These are phyloP conservation scores for Biscutella laevigata DNA, from an alignment of 441 rosid genomes.

Conservation along the genomic window DNA sequence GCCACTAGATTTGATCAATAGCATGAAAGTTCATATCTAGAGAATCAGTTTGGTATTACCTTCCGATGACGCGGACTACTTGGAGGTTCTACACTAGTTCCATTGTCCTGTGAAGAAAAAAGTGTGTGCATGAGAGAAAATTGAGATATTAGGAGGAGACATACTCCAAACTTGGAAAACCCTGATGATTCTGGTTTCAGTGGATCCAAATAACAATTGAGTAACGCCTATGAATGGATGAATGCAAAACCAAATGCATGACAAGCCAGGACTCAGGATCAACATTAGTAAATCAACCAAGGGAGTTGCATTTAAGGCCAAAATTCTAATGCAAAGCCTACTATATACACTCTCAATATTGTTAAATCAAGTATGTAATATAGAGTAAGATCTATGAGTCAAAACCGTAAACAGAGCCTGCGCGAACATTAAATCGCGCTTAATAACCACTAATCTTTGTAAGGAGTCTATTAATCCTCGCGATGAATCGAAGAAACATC, in stretches of 20 bases:
- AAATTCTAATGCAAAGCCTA: neutral
- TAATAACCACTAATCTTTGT: neutral
- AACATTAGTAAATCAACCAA: neutral
- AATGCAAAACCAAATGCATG: neutral
- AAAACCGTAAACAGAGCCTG: neutral
- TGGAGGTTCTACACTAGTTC: constrained; percentile 24
- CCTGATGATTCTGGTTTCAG: neutral
- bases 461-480: no score
- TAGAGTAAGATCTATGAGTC: neutral
- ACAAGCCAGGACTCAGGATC: neutral
- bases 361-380: constrained; percentile 2
- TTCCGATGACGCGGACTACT: constrained; percentile 40
- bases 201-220: neutral
- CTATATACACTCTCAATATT: neutral
- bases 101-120: constrained; percentile 11
- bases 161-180: neutral
- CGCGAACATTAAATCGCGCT: neutral
- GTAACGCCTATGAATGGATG: neutral
- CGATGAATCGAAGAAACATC: neutral
- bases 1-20: neutral
- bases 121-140: neutral
- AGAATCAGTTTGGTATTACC: constrained; percentile 26
- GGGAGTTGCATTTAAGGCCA: neutral
- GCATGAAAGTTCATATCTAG: neutral
- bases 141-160: neutral